Conservation (phyloP, 208 protist species). For the Crithidia acanthocephali region DNA sequence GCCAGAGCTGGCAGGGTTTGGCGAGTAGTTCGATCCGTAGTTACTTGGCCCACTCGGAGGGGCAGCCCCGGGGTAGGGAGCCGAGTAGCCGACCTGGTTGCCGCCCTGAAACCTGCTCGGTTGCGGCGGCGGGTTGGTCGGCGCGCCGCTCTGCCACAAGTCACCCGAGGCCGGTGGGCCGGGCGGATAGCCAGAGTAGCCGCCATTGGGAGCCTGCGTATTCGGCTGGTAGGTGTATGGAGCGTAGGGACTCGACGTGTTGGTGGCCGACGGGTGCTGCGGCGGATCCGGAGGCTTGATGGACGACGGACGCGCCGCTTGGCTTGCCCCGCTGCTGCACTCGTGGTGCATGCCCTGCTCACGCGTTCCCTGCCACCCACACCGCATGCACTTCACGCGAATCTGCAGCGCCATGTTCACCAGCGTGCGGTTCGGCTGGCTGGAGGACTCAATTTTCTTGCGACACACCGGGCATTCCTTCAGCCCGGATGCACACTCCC, state of each 20-base stretch:
- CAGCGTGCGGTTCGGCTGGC: constrained; percentile 65
- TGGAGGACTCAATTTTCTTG: constrained; percentile 24
- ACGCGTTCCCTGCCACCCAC: constrained; percentile 72
- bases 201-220: background rate
- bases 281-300: background rate
- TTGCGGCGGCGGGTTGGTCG: constrained; percentile 1
- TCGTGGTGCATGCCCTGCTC: constrained; percentile 34
- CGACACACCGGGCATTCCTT: constrained; percentile 73
- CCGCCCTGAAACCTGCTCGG: constrained; percentile 10
- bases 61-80: constrained; percentile 14
- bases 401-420: constrained; percentile 74
- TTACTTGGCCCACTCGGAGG: too few species aligned
- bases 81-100: constrained; percentile 1
- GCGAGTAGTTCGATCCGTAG: constrained; percentile 18
- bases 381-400: constrained; percentile 55
- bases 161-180: background rate
- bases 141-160: constrained; percentile 29
- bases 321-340: constrained; percentile 15
- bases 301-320: background rate
- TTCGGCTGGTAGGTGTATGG: constrained; percentile 17
- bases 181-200: background rate
- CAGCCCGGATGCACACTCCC: constrained; percentile 41
- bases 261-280: constrained; percentile 9
- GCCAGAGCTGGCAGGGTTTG: constrained; percentile 1
- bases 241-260: constrained; percentile 4